Evolutionary conservation across 371 early-diverging fungal species (phyloP).

Genomic region (Chytridium lagenaria): DNA sequence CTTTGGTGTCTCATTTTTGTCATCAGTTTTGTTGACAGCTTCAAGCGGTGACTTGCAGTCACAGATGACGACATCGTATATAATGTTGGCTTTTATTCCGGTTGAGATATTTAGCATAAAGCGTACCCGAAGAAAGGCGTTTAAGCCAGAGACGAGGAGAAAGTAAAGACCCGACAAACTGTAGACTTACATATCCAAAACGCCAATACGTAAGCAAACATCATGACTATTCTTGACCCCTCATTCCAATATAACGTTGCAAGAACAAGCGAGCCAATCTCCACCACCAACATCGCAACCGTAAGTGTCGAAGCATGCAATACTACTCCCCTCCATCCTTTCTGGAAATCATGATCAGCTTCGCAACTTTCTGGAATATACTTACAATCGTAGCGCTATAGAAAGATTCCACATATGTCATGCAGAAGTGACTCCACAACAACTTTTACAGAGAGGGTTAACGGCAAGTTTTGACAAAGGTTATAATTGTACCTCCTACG

Average conservation of each 20-base stretch:
- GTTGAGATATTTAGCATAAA: neutral
- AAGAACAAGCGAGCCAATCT: neutral
- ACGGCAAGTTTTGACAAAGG: too few relatives aligned
- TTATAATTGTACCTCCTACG: too few relatives aligned
- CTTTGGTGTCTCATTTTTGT: neutral
- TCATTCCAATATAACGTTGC: neutral
- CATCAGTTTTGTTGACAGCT: neutral
- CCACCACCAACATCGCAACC: neutral
- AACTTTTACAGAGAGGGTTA: too few relatives aligned
- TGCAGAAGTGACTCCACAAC: neutral
- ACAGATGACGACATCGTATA: neutral
- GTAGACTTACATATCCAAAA: neutral
- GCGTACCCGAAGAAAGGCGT: neutral
- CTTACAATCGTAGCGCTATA: neutral
- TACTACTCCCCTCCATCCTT: neutral
- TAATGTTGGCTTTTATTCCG: neutral
- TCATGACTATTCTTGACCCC: neutral
- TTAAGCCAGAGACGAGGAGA: neutral
- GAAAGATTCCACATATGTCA: neutral
- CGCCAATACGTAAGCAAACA: neutral
- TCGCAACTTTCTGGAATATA: neutral
- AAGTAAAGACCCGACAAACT: neutral
- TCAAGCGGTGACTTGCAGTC: neutral
- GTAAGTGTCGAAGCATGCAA: neutral
- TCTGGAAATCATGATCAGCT: neutral